phyloP scores from a whole-genome alignment of 164 flowering plant species.

The Liquidambar formosana region DNA sequence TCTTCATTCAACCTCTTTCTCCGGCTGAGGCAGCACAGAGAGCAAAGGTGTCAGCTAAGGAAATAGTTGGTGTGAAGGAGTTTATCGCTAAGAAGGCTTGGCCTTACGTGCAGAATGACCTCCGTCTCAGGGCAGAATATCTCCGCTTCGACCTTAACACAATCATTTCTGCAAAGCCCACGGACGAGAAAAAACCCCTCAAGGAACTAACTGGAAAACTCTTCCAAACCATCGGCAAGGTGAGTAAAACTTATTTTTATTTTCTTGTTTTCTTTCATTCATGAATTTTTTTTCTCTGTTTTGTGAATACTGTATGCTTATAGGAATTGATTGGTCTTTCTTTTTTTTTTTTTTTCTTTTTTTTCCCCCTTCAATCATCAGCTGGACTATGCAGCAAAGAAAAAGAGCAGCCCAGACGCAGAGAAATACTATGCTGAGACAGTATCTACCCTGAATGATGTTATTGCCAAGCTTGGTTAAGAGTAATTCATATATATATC shows the following conservation, averaged over 20 bases:
- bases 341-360: no score
- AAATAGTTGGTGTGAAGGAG: slow-evolving; percentile 68
- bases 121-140: slow-evolving; percentile 67
- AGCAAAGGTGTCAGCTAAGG: slow-evolving; percentile 90
- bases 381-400: slow-evolving; percentile 95
- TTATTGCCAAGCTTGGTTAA: slow-evolving; percentile 78
- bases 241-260: no score
- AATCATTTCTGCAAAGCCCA: slow-evolving; percentile 74
- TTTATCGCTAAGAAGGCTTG: slow-evolving; percentile 89
- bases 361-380: slow-evolving; percentile 25
- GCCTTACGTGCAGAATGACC: slow-evolving; percentile 88
- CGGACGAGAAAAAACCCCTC: slow-evolving; percentile 72
- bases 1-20: slow-evolving; percentile 71
- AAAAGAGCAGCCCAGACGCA: slow-evolving; percentile 74
- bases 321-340: no score
- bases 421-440: slow-evolving; percentile 78
- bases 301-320: no score
- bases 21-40: slow-evolving; percentile 69
- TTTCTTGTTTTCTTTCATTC: no score
- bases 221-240: slow-evolving; percentile 58
- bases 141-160: slow-evolving; percentile 94
- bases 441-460: slow-evolving; percentile 63
- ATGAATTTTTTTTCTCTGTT: no score
- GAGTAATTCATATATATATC: background rate
- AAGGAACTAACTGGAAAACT: slow-evolving; percentile 84